These are phyloP conservation scores for Pythium aristosporum DNA, from an alignment of 352 stramenopile species.

Conservation along the genomic window DNA sequence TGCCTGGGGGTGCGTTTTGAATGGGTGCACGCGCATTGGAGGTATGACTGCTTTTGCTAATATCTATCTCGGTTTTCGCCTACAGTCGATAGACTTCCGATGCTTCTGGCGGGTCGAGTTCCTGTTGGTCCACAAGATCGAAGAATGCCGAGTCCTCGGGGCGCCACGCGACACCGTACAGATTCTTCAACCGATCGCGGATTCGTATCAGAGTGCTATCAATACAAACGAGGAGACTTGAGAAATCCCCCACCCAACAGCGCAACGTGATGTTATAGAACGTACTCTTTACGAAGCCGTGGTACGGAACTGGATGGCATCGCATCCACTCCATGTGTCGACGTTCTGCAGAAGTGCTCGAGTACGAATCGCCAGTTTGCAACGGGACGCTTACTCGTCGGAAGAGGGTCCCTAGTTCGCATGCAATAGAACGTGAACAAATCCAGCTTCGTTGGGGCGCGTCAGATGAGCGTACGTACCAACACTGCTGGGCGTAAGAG, in stretches of 20 bases:
- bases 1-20: too few relatives aligned
- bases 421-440: not conserved
- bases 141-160: constrained; percentile 54
- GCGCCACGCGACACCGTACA: constrained; percentile 53
- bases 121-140: constrained; percentile 26
- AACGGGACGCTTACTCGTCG: constrained; percentile 22
- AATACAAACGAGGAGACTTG: not conserved
- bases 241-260: not conserved
- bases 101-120: constrained; percentile 15
- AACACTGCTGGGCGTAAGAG: constrained; percentile 32
- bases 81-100: constrained; percentile 18
- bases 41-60: not conserved
- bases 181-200: constrained; percentile 49
- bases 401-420: constrained; percentile 21
- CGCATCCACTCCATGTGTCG: constrained; percentile 15
- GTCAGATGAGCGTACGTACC: constrained; percentile 18
- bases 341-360: constrained; percentile 26
- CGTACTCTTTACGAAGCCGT: constrained; percentile 24
- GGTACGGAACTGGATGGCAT: not conserved
- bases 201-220: constrained; percentile 61
- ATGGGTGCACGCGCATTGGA: too few relatives aligned
- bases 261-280: not conserved
- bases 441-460: not conserved
- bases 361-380: constrained; percentile 29
- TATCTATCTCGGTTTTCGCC: constrained; percentile 2